Conservation (phyloP, 177 flowering plant species). For the Vitis hybrid region DNA sequence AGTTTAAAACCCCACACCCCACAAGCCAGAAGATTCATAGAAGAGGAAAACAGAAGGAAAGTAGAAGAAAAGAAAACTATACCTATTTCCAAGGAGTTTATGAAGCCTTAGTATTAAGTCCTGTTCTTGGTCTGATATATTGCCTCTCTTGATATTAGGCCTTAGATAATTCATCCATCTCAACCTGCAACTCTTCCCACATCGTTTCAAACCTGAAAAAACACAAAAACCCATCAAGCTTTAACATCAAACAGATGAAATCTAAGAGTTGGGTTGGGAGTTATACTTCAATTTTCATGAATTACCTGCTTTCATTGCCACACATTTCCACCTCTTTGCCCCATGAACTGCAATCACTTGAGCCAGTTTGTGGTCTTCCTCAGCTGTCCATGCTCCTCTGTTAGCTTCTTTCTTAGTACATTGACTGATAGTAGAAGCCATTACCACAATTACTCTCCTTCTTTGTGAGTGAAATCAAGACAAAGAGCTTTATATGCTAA, state of each 20-base stretch:
- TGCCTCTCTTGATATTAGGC: constrained; percentile 42
- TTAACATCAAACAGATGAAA: background rate
- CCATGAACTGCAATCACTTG: constrained; percentile 36
- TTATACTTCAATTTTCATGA: no score
- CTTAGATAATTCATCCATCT: constrained; percentile 51
- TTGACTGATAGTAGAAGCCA: constrained; percentile 13
- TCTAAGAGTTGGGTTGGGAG: no score
- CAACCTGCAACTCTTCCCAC: constrained; percentile 51
- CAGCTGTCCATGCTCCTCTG: constrained; percentile 48
- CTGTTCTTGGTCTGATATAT: constrained; percentile 37
- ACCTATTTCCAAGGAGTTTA: constrained; percentile 39
- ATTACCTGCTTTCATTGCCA: constrained; percentile 46
- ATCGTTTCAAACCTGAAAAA: constrained; percentile 34
- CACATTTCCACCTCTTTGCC: constrained; percentile 36
- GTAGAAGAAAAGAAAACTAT: background rate
- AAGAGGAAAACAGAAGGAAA: background rate
- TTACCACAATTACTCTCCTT: background rate
- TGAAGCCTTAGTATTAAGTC: constrained; percentile 46
- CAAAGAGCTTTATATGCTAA: background rate
- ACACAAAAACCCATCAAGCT: background rate
- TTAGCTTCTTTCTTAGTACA: constrained; percentile 19
- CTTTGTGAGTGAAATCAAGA: background rate
- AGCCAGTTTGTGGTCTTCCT: constrained; percentile 43
- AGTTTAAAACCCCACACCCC: no score
- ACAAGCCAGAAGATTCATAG: background rate